Conservation (phyloP, 176 grass and related monocot species). For the Oryza australiensis region DNA sequence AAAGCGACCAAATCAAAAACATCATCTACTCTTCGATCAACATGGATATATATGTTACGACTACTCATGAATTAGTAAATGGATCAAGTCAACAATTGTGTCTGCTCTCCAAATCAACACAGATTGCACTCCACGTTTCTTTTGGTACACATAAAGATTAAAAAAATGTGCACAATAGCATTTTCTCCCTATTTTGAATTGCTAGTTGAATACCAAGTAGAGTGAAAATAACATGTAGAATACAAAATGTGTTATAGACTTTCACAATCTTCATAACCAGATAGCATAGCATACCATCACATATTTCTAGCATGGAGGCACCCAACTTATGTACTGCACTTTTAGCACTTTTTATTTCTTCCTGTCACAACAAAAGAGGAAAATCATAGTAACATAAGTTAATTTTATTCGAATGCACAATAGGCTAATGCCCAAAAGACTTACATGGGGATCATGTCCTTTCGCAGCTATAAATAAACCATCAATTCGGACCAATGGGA, state of each 20-base stretch:
- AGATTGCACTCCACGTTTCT: neutral
- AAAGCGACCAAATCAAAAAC: neutral
- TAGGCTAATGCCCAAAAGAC: conserved; percentile 31
- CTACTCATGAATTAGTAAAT: neutral
- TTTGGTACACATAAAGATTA: neutral
- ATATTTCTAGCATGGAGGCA: conserved; percentile 62
- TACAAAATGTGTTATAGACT: neutral
- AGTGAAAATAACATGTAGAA: neutral
- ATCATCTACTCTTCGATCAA: neutral
- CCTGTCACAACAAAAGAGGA: conserved; percentile 41
- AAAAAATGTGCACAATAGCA: neutral
- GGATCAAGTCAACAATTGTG: neutral
- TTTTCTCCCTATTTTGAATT: neutral
- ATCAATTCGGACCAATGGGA: conserved; percentile 85
- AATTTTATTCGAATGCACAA: neutral
- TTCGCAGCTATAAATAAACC: conserved; percentile 94
- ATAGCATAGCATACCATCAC: conserved; percentile 44
- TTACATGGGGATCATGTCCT: conserved; percentile 82
- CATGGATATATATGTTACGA: conserved; percentile 9
- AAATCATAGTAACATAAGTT: neutral
- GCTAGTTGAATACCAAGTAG: neutral
- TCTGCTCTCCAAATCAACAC: neutral
- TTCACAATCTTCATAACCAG: neutral
- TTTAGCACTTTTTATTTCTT: conserved; percentile 73
- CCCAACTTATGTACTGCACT: conserved; percentile 63